Percentiles rank a stretch among this genome's conserved stretches.
Evolutionary conservation across 1,284 basidiomycete species (phyloP).

Genomic region (Marasmius sp.): DNA sequence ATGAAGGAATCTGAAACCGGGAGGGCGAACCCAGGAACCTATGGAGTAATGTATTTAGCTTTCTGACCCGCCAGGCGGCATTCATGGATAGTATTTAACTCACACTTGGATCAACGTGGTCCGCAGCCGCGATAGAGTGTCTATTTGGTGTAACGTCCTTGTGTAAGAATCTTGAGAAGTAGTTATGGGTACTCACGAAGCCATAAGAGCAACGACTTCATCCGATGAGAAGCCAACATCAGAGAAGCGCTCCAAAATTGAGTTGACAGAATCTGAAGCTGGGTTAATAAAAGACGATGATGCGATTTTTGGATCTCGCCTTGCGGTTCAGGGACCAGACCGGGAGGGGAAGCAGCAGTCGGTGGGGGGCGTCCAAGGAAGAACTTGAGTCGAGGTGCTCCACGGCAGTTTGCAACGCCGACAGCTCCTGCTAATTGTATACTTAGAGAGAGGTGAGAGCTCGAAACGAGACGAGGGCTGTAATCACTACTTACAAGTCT

Average conservation of each 20-base stretch:
- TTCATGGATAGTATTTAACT: not conserved
- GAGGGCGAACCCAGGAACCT: not conserved
- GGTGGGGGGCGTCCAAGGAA: constrained; percentile 14
- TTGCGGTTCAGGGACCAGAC: constrained; percentile 15
- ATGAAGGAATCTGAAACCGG: not conserved
- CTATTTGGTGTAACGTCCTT: not conserved
- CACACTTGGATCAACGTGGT: not conserved
- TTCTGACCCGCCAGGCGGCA: not conserved
- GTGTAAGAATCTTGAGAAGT: not conserved
- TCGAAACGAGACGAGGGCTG: constrained; percentile 3
- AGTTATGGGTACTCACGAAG: not conserved
- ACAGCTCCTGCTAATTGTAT: constrained; percentile 21
- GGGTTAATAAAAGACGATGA: not conserved
- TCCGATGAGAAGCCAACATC: not conserved
- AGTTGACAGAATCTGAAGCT: not conserved
- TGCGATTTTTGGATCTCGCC: not conserved
- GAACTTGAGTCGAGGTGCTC: constrained; percentile 16
- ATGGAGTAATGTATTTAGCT: not conserved
- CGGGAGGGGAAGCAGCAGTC: constrained; percentile 11
- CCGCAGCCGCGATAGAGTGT: constrained; percentile 3
- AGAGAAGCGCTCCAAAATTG: constrained; percentile 1
- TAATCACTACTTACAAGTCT: constrained; percentile 20
- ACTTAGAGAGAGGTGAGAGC: constrained; percentile 1
- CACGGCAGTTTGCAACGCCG: constrained; percentile 17
- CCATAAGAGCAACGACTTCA: constrained; percentile 4